Base-by-base conservation (phyloP, 768 basidiomycete genomes). In the Collybia nuda region DNA sequence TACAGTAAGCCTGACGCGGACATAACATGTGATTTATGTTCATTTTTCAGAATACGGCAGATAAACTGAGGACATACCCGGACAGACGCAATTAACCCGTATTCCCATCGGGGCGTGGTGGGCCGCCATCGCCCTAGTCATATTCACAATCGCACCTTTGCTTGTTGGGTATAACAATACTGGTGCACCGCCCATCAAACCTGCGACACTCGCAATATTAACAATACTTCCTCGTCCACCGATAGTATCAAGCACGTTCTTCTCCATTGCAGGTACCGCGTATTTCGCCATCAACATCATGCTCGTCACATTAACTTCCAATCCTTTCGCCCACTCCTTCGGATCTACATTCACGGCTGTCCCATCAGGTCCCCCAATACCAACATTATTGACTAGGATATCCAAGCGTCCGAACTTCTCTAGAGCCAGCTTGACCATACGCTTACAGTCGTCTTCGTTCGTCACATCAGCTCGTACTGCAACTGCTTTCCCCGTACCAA, bases 261-360 rank as follows among this genome's bases (percentile, higher is more conserved):
- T 66, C 52, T 69, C 68, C 74, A 76, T 76, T 9, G 71, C 74
- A 14, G 72, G 73, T 1, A 75, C 67, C 2, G 73, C 72, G 47
- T 64, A 71, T 48, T 72, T 72, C 5, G 68, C 53, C 74, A 76
- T 76, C 40, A 74, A 61, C 59, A 76, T 67, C 74, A 76, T 74
- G 26, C 69, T 70, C 8, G 70, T 70, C 14, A 76, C 69, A 51
- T 73, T 73, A 6, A 70, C 58, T 42, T 72, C 70, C 37, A 73
- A 45, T 2, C 67, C 72, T 39, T 55, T 62, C 15, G 66, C 67
- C 67, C 74, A 71, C 40, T 66, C 57, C 47, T 48, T 57, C 1
- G 61, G 62, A 41, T 71, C 68, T 19, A 76, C 67, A 36, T 73
- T 69, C 1, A 74, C 67, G 12, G 71, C 70, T 0, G 70, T 71